Evolutionary conservation across 176 grass and related monocot genomes (phyloP).

Genomic region (Phoenix roebelenii): DNA sequence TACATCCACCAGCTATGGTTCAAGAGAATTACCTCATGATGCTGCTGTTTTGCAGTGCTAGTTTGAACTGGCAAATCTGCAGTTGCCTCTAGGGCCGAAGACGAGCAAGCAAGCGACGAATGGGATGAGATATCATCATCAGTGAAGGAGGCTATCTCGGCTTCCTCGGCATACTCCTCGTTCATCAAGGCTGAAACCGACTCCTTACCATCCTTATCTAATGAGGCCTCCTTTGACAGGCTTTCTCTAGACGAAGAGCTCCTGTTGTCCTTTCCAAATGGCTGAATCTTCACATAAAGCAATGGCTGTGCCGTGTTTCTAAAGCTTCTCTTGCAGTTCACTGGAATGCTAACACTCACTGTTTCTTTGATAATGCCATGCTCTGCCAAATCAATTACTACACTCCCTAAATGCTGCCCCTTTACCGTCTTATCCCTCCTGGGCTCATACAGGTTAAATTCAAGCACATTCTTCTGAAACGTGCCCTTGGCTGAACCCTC

Average conservation of each 20-base stretch:
- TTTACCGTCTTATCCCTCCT: conserved; percentile 69
- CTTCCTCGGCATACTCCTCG: conserved; percentile 49
- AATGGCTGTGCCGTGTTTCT: conserved; percentile 55
- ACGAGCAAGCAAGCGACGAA: conserved; percentile 25
- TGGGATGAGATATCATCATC: conserved; percentile 54
- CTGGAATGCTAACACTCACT: conserved; percentile 42
- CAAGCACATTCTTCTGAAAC: conserved; percentile 85
- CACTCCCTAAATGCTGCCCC: conserved; percentile 77
- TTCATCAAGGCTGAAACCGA: background rate
- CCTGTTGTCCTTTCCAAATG: conserved; percentile 36
- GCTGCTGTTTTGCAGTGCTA: conserved; percentile 27
- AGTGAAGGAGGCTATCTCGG: conserved; percentile 71
- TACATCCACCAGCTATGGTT: too few species aligned
- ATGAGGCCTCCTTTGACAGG: conserved; percentile 46
- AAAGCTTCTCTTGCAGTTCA: conserved; percentile 69
- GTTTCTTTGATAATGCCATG: conserved; percentile 68
- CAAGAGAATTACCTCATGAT: conserved; percentile 37
- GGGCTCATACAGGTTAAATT: conserved; percentile 83
- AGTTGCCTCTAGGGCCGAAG: conserved; percentile 28
- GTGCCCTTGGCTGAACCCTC: conserved; percentile 56
- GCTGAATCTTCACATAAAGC: conserved; percentile 68
- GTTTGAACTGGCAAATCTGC: conserved; percentile 7
- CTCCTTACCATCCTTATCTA: conserved; percentile 1
- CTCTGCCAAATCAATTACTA: conserved; percentile 69
- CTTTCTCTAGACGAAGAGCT: conserved; percentile 39